phyloP scores from a whole-genome alignment of 148 eudicot species.

The Cornus controversa region DNA sequence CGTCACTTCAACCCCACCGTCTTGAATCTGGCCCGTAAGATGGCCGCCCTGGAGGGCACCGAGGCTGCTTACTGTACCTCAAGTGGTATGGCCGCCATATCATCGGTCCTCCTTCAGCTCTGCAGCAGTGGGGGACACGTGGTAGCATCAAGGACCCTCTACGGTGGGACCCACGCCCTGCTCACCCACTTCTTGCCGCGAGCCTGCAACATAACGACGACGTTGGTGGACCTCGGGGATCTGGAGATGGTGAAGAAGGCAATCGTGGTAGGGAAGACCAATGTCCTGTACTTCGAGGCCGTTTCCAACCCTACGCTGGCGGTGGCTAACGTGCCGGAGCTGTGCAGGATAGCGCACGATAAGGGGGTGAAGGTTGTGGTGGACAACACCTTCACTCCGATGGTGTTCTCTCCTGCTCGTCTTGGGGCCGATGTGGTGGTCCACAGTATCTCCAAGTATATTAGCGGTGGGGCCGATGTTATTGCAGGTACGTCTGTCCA shows the following conservation, averaged over 20 bases:
- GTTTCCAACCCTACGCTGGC: constrained; percentile 79
- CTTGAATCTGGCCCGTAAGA: constrained; percentile 76
- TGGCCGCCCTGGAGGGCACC: constrained; percentile 93
- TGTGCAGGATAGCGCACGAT: constrained; percentile 61
- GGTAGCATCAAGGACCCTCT: constrained; percentile 71
- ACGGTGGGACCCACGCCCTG: constrained; percentile 92
- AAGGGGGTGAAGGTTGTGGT: constrained; percentile 74
- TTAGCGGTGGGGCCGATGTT: constrained; percentile 92
- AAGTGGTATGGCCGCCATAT: constrained; percentile 93
- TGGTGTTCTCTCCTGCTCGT: constrained; percentile 85
- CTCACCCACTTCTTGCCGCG: constrained; percentile 74
- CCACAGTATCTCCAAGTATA: constrained; percentile 87
- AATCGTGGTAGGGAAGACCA: constrained; percentile 52
- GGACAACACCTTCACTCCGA: constrained; percentile 89
- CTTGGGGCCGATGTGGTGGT: constrained; percentile 93
- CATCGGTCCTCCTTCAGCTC: constrained; percentile 74
- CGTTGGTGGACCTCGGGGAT: constrained; percentile 72
- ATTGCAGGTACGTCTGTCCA: constrained; percentile 58
- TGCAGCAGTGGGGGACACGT: constrained; percentile 73
- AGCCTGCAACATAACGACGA: constrained; percentile 62
- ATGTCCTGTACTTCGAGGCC: constrained; percentile 81
- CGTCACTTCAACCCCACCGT: constrained; percentile 97
- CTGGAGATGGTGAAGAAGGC: constrained; percentile 45
- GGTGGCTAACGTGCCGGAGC: constrained; percentile 78
- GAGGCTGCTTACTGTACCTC: constrained; percentile 97